Evolutionary conservation across 2,329 filamentous ascomycete species (phyloP).

Genomic region (Aspergillus transmontanensis): DNA sequence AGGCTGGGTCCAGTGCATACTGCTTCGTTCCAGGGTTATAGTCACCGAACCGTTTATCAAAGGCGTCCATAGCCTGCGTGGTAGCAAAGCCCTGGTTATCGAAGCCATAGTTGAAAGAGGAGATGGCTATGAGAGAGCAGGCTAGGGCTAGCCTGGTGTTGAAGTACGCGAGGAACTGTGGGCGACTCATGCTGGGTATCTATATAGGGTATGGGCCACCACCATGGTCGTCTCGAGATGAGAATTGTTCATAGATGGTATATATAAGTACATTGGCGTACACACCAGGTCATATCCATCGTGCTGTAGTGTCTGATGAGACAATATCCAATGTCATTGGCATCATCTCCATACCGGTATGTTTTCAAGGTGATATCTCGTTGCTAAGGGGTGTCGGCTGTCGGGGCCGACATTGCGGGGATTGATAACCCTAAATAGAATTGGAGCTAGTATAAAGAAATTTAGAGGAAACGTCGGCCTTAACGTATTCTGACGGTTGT

Average conservation of each 20-base stretch:
- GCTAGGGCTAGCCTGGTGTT: slow-evolving; percentile 11
- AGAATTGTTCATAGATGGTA: background rate
- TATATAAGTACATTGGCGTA: background rate
- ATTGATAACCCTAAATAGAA: background rate
- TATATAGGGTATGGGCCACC: no score
- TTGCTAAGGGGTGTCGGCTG: background rate
- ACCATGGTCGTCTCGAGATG: background rate
- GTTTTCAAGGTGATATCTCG: background rate
- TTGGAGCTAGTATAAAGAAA: background rate
- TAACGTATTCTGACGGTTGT: no score
- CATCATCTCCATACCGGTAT: background rate
- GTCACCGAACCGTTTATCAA: slow-evolving; percentile 37
- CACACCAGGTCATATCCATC: background rate
- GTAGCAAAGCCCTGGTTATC: slow-evolving; percentile 43
- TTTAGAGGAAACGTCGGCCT: background rate
- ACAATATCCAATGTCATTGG: background rate
- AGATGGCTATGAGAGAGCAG: slow-evolving; percentile 36
- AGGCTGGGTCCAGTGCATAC: slow-evolving; percentile 35
- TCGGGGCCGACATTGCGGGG: background rate
- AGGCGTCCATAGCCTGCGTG: slow-evolving; percentile 43
- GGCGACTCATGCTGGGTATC: background rate
- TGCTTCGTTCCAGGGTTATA: slow-evolving; percentile 23
- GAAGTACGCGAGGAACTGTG: slow-evolving; percentile 8
- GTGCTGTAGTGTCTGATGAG: background rate
- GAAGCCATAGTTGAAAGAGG: slow-evolving; percentile 45